Percentiles rank a stretch among this genome's conserved stretches.
Conservation (phyloP, 306 rosid genomes). For the Trifolium fragiferum region DNA sequence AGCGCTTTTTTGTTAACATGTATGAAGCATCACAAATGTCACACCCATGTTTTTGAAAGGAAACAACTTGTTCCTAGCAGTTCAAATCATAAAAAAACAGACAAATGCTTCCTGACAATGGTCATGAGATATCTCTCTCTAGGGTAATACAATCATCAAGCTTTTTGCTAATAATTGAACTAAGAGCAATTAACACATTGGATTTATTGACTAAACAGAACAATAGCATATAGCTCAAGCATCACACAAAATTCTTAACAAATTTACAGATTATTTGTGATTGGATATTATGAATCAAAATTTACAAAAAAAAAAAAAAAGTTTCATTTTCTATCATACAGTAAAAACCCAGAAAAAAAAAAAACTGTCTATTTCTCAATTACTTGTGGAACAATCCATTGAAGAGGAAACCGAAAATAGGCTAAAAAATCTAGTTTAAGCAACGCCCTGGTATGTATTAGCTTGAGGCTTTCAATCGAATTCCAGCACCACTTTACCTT, state of each 20-base stretch:
- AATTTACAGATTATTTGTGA: conserved; percentile 46
- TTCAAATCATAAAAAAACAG: conserved; percentile 25
- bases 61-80: background rate
- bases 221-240: conserved; percentile 19
- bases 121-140: conserved; percentile 8
- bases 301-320: conserved; percentile 42
- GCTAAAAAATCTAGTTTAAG: conserved; percentile 7
- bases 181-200: conserved; percentile 37
- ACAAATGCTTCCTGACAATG: conserved; percentile 41
- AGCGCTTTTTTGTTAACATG: too few species aligned
- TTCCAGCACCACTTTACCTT: conserved; percentile 90
- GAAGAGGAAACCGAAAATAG: background rate
- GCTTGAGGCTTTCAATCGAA: conserved; percentile 57
- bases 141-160: conserved; percentile 26
- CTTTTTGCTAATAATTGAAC: conserved; percentile 38
- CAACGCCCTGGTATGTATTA: background rate
- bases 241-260: conserved; percentile 42
- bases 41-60: too few species aligned
- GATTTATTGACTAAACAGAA: conserved; percentile 31
- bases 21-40: too few species aligned
- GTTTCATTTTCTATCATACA: conserved; percentile 43
- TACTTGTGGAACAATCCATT: conserved; percentile 41
- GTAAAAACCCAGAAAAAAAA: conserved; percentile 32
- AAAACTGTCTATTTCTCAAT: conserved; percentile 29
- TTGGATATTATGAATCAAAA: conserved; percentile 44